Evolutionary conservation across 2,329 filamentous ascomycete species (phyloP).

Genomic region (Diaporthe helianthi): DNA sequence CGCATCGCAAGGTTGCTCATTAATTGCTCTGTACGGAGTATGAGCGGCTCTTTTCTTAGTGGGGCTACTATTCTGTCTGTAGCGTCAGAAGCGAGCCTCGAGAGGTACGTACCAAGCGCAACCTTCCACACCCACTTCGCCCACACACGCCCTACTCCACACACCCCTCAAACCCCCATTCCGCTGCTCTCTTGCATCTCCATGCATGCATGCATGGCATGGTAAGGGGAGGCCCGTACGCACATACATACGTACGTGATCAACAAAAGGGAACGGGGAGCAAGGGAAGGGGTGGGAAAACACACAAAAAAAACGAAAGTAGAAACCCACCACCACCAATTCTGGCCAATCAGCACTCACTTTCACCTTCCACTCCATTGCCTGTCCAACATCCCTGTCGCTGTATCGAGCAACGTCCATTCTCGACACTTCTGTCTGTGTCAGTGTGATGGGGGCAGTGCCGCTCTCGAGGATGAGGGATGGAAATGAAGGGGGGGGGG

Average conservation of each 20-base stretch:
- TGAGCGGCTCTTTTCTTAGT: slow-evolving; percentile 11
- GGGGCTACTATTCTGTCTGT: not conserved
- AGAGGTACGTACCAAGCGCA: not conserved
- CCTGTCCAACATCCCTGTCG: not conserved
- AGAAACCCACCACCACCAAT: not conserved
- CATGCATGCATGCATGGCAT: slow-evolving; percentile 18
- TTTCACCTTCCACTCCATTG: not conserved
- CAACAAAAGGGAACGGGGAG: slow-evolving; percentile 11
- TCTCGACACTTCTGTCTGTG: not conserved
- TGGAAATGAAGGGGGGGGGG: too few relatives aligned
- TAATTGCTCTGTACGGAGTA: too few relatives aligned
- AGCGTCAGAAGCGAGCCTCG: too few relatives aligned
- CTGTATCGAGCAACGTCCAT: not conserved
- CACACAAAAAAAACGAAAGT: not conserved
- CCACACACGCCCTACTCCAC: not conserved
- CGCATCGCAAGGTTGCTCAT: not conserved
- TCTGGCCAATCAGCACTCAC: not conserved
- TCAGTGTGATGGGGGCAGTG: slow-evolving; percentile 1
- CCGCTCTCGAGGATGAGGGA: not conserved
- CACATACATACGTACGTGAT: slow-evolving; percentile 21
- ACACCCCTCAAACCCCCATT: not conserved
- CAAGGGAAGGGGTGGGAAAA: too few relatives aligned
- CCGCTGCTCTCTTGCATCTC: not conserved
- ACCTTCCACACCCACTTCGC: not conserved
- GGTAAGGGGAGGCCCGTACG: slow-evolving; percentile 14